Conservation (phyloP, 257 asterid species). For the Lavandula angustifolia region DNA sequence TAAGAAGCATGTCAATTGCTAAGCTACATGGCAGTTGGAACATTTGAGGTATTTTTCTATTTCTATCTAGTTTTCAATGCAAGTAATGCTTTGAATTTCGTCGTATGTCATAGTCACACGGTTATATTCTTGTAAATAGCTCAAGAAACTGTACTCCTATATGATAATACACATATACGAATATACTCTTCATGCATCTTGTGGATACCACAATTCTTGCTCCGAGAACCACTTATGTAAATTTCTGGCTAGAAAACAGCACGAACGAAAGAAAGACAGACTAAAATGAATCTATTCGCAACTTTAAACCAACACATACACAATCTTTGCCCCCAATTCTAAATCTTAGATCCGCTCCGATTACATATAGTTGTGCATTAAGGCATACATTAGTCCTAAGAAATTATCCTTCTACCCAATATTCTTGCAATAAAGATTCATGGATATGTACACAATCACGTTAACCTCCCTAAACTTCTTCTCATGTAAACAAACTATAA, state of each 20-base stretch:
- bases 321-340: no score
- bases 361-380: not conserved
- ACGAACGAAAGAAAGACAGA: not conserved
- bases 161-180: not conserved
- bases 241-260: slow-evolving; percentile 1
- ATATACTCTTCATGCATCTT: not conserved
- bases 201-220: not conserved
- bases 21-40: not conserved
- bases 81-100: not conserved
- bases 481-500: not conserved
- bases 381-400: not conserved
- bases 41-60: not conserved
- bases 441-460: not conserved
- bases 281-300: no score
- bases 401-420: not conserved
- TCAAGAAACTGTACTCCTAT: not conserved
- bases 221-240: not conserved
- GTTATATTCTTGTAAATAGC: not conserved
- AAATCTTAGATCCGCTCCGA: not conserved
- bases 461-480: not conserved
- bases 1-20: not conserved
- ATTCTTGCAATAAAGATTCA: not conserved
- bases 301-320: not conserved
- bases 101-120: not conserved
- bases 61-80: not conserved